Base-by-base conservation (phyloP, 2,329 filamentous ascomycete genomes). In the Xylariales sp. region DNA sequence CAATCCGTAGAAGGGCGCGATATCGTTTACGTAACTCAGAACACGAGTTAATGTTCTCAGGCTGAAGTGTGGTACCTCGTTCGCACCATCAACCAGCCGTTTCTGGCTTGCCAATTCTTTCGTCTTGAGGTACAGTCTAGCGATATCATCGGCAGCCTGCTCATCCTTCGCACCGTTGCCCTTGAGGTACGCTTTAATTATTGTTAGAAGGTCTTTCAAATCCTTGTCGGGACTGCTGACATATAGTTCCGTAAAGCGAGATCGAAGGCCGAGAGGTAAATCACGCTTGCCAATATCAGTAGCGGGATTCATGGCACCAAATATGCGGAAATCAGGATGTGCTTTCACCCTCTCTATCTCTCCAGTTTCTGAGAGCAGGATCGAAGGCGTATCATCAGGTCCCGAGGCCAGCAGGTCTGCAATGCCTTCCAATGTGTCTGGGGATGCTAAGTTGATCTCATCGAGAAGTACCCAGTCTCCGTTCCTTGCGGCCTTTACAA, bases 261-360 rank as follows among this genome's bases (percentile, higher is more conserved):
- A 95, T 39, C 91, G 76, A 29, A 97, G 79, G 2, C 91, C 90
- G 38, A 87, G 81, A 1, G 91, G 89, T 13, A 99, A 69, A 60
- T 98, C 93, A 40, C 91, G 83, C 65, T 98, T 99, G 43, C 94
- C 93, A 40, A 96, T 82, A 66, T 99, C 93, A 4, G 93, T 98
- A 5, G 93, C 93, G 20, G 93, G 93, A 55, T 99, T 99, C 93
- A 99, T 99, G 19, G 94, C 93, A 36, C 88, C 94, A 56, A 99
- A 98, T 12, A 99, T 86, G 27, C 93, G 82, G 60, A 99, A 98
- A 47, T 95, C 82, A 0, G 88, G 83, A 60, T 98, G 91, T 1
- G 90, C 93, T 43, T 83, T 75, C 24, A 98, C 83, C 47, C 90
- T 80, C 60, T 97, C 88, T 29, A 95, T 88, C 50, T 93, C 89